Conservation (phyloP, 202 grass and related monocot genomes). For the Cymbopogon flexuosus region DNA sequence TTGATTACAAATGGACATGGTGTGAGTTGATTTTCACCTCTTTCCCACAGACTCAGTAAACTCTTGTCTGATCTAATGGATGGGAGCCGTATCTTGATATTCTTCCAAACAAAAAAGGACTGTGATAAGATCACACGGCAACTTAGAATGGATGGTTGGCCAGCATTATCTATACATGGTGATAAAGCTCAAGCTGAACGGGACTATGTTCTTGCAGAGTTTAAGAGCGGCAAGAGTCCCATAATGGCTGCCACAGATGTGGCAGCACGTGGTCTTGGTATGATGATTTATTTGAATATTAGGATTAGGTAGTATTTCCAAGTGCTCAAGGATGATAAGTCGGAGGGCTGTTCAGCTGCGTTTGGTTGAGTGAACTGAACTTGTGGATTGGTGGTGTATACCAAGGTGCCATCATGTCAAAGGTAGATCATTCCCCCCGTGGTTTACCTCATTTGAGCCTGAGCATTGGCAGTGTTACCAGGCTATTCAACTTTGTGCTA, state of each 20-base stretch:
- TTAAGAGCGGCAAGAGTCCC: conserved; percentile 89
- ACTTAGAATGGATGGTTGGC: conserved; percentile 98
- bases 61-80: conserved; percentile 85
- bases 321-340: conserved; percentile 73
- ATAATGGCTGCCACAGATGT: conserved; percentile 99
- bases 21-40: conserved; percentile 18
- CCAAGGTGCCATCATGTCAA: conserved; percentile 87
- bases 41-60: conserved; percentile 68
- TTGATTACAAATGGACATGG: conserved; percentile 1
- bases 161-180: conserved; percentile 92
- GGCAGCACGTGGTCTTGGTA: conserved; percentile 99
- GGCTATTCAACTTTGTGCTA: conserved; percentile 38
- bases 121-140: conserved; percentile 86
- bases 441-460: conserved; percentile 66
- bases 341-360: conserved; percentile 76
- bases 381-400: conserved; percentile 86
- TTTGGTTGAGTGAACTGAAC: conserved; percentile 87
- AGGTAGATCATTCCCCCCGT: conserved; percentile 60
- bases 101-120: conserved; percentile 96
- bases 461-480: conserved; percentile 67
- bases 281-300: conserved; percentile 78
- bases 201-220: conserved; percentile 90
- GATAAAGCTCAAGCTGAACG: conserved; percentile 95
- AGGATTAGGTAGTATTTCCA: conserved; percentile 55
- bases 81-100: conserved; percentile 82